A percentile compares a stretch with the other conserved stretches of the same genome.
Conservation (phyloP, 2,329 filamentous ascomycete species). For the Trichoderma aggressivum region DNA sequence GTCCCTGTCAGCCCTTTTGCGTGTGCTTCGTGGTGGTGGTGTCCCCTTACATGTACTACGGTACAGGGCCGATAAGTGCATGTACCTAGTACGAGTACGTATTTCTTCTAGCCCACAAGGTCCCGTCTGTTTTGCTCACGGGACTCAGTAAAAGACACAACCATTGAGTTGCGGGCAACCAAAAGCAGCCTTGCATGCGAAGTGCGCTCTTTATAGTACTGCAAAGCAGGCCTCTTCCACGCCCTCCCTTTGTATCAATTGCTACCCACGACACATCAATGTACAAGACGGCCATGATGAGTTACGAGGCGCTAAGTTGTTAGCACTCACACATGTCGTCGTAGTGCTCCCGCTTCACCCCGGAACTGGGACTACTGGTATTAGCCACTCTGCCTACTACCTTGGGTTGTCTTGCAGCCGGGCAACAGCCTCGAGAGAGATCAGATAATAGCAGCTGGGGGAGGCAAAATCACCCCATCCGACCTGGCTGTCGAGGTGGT, state of each 20-base stretch:
- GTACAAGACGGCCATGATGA: too few relatives aligned
- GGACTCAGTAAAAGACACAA: background rate
- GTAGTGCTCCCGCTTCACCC: background rate
- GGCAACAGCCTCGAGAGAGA: constrained; percentile 6
- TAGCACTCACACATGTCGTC: background rate
- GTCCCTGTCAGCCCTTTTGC: constrained; percentile 15
- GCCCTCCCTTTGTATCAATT: background rate
- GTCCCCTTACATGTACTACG: background rate
- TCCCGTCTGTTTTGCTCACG: background rate
- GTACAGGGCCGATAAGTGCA: background rate
- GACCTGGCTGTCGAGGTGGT: background rate
- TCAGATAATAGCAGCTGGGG: background rate
- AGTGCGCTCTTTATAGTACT: background rate
- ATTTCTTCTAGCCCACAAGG: background rate
- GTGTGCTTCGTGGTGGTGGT: background rate
- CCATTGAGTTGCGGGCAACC: background rate
- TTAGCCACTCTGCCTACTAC: background rate
- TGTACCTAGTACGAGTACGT: background rate
- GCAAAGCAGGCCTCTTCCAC: background rate
- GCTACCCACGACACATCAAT: background rate
- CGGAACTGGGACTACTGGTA: background rate
- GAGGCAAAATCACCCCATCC: background rate
- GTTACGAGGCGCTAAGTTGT: background rate
- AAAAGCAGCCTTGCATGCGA: constrained; percentile 8
- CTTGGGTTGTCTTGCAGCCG: background rate